Conservation (phyloP, 78 protist species). For the Emiliania huxleyi region DNA sequence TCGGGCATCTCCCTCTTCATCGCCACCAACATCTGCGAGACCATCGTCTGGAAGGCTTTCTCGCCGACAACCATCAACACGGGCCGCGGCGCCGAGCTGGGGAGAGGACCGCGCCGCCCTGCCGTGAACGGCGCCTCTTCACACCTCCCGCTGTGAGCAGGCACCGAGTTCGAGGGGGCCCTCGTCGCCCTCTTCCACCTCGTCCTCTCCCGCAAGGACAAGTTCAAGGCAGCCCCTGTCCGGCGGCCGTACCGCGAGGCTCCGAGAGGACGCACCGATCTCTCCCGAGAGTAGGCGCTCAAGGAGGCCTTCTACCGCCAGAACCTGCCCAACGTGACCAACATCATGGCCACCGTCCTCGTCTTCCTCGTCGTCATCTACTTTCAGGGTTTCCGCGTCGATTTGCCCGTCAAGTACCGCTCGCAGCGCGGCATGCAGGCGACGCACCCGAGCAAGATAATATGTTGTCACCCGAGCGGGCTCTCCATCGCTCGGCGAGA, state of each 20-base stretch:
- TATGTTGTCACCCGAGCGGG: too few relatives aligned
- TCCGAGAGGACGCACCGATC: too few relatives aligned
- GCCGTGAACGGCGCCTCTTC: too few relatives aligned
- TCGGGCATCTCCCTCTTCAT: constrained; percentile 99
- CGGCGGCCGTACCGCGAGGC: neutral
- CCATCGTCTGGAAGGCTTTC: constrained; percentile 98
- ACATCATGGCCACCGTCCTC: constrained; percentile 96
- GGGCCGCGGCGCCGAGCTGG: constrained; percentile 98
- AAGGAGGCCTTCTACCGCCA: constrained; percentile 97
- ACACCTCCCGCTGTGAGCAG: too few relatives aligned
- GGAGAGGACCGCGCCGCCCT: too few relatives aligned
- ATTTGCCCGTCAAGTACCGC: constrained; percentile 80
- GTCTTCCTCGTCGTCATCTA: constrained; percentile 97
- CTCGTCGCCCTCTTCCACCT: constrained; percentile 97
- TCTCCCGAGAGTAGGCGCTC: too few relatives aligned
- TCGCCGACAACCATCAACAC: constrained; percentile 96
- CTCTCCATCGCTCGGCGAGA: too few relatives aligned
- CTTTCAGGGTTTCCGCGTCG: constrained; percentile 98
- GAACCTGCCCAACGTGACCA: constrained; percentile 97
- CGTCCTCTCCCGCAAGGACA: constrained; percentile 64
- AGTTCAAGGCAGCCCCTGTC: neutral
- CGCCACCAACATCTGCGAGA: constrained; percentile 99
- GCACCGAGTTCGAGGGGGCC: constrained; percentile 99
- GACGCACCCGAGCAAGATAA: constrained; percentile 97
- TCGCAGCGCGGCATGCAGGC: constrained; percentile 61